These are phyloP conservation scores for Plasmodium vivax DNA, from an alignment of 169 alveolate genomes.

Conservation along the genomic window DNA sequence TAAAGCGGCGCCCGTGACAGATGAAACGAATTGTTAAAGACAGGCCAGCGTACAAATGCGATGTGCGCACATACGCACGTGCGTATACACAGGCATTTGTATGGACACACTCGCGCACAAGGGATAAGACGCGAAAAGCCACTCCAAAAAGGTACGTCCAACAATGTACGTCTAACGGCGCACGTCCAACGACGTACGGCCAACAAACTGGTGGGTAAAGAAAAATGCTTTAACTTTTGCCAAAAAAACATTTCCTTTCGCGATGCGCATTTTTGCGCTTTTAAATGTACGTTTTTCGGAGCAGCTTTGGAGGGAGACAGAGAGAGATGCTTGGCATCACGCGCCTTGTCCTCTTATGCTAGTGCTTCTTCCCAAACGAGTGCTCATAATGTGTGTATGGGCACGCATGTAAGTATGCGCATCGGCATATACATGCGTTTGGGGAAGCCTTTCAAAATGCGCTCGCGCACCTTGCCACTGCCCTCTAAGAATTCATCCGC, in stretches of 20 bases:
- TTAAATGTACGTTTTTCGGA: not conserved
- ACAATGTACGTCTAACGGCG: too few species aligned
- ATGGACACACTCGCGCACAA: not conserved
- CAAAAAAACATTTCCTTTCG: conserved; percentile 24
- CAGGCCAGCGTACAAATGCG: not conserved
- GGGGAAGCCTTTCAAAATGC: not conserved
- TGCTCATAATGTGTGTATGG: not conserved
- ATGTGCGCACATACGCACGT: not conserved
- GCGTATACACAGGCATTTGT: not conserved
- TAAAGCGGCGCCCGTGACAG: not conserved
- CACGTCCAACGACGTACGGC: not conserved
- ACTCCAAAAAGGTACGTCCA: not conserved
- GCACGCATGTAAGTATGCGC: not conserved
- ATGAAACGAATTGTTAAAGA: not conserved
- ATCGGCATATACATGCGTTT: not conserved
- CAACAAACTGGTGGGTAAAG: not conserved
- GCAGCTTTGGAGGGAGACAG: not conserved
- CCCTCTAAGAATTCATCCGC: conserved; percentile 22
- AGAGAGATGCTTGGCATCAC: not conserved
- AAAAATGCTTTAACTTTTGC: conserved; percentile 54
- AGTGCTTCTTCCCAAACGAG: conserved; percentile 5
- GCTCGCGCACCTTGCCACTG: not conserved
- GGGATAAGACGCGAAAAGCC: not conserved
- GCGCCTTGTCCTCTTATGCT: not conserved
- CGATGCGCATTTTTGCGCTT: not conserved